Evolutionary conservation across 1,139 yeast species (phyloP), one percentile per base, ranked within the genome.

Genomic region (Blastobotrys niveus): DNA sequence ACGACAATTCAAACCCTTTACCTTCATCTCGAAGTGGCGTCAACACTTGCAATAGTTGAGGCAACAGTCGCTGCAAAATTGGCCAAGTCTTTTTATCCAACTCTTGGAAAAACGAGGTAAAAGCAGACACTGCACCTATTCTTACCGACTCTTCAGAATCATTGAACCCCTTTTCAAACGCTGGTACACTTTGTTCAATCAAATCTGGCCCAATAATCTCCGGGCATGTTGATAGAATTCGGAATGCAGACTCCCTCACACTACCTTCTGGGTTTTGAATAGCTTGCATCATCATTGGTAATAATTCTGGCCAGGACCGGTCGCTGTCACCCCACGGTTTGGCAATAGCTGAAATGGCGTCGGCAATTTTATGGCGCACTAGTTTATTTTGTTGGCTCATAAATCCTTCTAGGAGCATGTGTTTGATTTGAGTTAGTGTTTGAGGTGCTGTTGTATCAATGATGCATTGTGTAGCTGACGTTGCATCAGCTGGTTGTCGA

Each of bases 291-390:
- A 89, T 69, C 1, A 88, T 79, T 40, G 87, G 88, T 38, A 87
- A 67, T 40, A 89, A 73, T 40, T 84, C 89, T 24, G 80, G 76
- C 97, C 97, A 89, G 12, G 72, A 65, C 2, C 73, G 75, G 21
- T 71, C 70, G 14, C 71, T 71, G 14, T 20, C 22, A 47, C 58
- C 56, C 53, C 58, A 49, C 32, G 58, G 51, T 36, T 63, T 59
- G 6, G 96, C 94, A 34, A 91, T 79, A 64, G 89, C 97, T 1
- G 97, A 86, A 46, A 91, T 84, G 3, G 95, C 95, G 68, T 91
- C 98, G 3, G 96, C 81, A 45, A 91, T 71, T 62, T 91, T 91
- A 64, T 89, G 96, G 62, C 97, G 80, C 30, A 88, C 89, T 51
- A 74, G 77, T 49, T 77, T 77, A 19, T 83, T 70, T 60, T 80